Evolutionary conservation across 495 filamentous ascomycete genomes (phyloP).

Genomic region (Penicillium fimorum): DNA sequence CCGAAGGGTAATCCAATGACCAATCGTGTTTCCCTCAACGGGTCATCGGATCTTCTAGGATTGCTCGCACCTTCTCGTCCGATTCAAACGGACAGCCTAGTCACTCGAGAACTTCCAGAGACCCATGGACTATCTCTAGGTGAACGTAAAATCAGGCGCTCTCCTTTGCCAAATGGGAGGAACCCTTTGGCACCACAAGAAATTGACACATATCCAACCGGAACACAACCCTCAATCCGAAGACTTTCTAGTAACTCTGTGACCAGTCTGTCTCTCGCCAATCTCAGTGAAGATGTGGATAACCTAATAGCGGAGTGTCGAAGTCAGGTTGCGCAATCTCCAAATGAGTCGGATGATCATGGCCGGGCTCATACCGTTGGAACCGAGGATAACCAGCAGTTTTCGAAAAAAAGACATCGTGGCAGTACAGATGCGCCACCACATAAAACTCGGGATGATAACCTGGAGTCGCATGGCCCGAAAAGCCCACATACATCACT

Average conservation of each 20-base stretch:
- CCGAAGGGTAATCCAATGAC: not conserved
- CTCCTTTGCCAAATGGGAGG: not conserved
- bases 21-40: not conserved
- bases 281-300: not conserved
- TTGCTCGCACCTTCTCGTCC: not conserved
- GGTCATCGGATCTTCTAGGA: constrained; percentile 1
- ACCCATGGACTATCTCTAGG: not conserved
- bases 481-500: not conserved
- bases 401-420: constrained; percentile 17
- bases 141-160: not conserved
- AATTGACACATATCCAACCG: too few species aligned
- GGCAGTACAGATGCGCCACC: constrained; percentile 5
- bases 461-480: not conserved
- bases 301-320: not conserved
- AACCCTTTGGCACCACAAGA: not conserved
- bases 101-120: not conserved
- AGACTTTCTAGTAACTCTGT: not conserved
- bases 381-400: not conserved
- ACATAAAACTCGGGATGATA: not conserved
- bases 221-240: not conserved
- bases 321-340: not conserved
- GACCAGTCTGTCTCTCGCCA: not conserved
- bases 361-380: not conserved
- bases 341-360: not conserved
- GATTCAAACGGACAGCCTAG: not conserved